phyloP scores from a whole-genome alignment of 1,139 yeast species.

The Suhomyces chickasaworum region DNA sequence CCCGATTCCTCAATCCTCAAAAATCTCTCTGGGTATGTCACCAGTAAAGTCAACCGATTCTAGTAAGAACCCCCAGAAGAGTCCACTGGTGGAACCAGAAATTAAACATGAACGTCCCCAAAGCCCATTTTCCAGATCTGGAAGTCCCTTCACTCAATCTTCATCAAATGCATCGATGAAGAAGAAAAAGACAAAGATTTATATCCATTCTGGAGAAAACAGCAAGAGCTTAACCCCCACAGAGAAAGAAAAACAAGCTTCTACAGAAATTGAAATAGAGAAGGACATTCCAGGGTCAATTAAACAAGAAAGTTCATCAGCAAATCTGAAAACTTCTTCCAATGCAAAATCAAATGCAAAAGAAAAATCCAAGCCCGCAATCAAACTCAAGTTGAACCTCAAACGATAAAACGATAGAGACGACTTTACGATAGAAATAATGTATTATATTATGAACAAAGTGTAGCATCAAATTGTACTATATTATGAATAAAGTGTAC shows the following conservation, averaged over 20 bases:
- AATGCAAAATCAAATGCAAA: background rate
- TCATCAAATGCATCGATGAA: constrained; percentile 16
- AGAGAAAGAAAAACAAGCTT: constrained; percentile 8
- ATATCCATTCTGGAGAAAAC: constrained; percentile 23
- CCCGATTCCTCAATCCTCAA: background rate
- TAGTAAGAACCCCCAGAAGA: constrained; percentile 4
- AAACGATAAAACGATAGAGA: constrained; percentile 20
- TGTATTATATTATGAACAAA: constrained; percentile 2
- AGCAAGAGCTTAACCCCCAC: constrained; percentile 14
- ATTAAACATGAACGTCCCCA: constrained; percentile 14
- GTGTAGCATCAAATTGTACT: constrained; percentile 1
- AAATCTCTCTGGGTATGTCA: background rate
- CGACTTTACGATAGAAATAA: constrained; percentile 9
- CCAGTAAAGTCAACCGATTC: background rate
- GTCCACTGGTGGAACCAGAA: constrained; percentile 22
- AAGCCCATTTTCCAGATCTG: constrained; percentile 22
- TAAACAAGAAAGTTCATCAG: constrained; percentile 3
- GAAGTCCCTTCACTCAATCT: constrained; percentile 27
- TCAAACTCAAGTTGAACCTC: constrained; percentile 29
- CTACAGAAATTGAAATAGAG: constrained; percentile 4
- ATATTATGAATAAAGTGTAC: background rate
- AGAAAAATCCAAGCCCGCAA: constrained; percentile 11
- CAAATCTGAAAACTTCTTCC: background rate
- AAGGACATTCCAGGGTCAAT: background rate
- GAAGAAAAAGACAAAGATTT: constrained; percentile 28